Evolutionary conservation across 805 yeast genomes (phyloP).

Genomic region (Myxozyma sirexii): DNA sequence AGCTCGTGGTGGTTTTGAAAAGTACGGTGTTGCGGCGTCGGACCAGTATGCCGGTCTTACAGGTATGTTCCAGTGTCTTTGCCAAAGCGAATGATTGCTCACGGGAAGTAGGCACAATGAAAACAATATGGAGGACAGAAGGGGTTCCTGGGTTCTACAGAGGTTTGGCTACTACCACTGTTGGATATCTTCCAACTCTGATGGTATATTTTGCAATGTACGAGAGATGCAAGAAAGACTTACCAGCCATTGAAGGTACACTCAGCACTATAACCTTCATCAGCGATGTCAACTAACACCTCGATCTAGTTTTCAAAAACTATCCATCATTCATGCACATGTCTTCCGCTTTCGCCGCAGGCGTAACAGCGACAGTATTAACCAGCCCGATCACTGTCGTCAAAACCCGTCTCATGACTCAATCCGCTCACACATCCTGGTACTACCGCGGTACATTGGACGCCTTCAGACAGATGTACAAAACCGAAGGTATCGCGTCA

Average conservation of each 20-base stretch:
- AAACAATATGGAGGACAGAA: conserved; percentile 70
- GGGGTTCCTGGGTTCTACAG: conserved; percentile 82
- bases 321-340: conserved; percentile 45
- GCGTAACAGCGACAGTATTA: conserved; percentile 74
- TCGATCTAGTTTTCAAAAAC: conserved; percentile 38
- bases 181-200: conserved; percentile 98
- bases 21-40: conserved; percentile 14
- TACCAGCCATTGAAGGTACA: conserved; percentile 43
- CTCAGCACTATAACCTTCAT: neutral
- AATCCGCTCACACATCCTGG: conserved; percentile 42
- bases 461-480: conserved; percentile 78
- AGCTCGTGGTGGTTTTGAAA: conserved; percentile 70
- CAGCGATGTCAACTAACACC: neutral
- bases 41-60: conserved; percentile 17
- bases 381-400: conserved; percentile 98
- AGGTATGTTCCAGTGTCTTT: neutral
- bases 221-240: conserved; percentile 68
- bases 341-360: conserved; percentile 79
- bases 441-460: conserved; percentile 76
- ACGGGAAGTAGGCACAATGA: conserved; percentile 53
- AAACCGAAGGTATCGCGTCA: conserved; percentile 74
- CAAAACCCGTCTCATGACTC: conserved; percentile 82
- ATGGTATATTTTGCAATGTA: conserved; percentile 90
- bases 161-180: conserved; percentile 86
- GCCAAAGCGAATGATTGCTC: neutral